These are phyloP conservation scores for Mycena sp. DNA, from an alignment of 1,284 basidiomycete genomes.

Conservation along the genomic window DNA sequence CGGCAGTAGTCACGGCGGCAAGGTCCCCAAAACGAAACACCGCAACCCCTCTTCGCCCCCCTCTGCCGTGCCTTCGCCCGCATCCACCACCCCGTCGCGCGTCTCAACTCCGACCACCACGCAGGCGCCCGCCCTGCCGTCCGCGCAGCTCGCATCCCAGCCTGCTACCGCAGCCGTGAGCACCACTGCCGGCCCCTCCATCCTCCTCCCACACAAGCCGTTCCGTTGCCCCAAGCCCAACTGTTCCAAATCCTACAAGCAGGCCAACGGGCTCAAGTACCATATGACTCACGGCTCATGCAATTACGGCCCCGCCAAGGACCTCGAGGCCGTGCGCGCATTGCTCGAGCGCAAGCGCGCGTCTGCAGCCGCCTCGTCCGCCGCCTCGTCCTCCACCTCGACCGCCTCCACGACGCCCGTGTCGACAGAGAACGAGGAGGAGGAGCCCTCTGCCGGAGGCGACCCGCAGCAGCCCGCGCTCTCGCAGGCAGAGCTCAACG, in stretches of 20 bases:
- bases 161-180: background rate
- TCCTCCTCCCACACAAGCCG: constrained; percentile 69
- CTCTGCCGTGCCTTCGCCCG: background rate
- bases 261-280: constrained; percentile 92
- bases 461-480: constrained; percentile 10
- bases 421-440: constrained; percentile 35
- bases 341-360: constrained; percentile 69
- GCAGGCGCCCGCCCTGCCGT: background rate
- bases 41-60: constrained; percentile 2
- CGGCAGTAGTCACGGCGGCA: background rate
- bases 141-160: background rate
- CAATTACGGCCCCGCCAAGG: constrained; percentile 88
- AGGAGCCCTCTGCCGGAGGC: constrained; percentile 45
- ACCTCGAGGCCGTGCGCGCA: constrained; percentile 76
- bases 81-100: constrained; percentile 17
- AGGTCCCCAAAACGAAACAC: background rate
- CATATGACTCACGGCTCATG: constrained; percentile 96
- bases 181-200: background rate
- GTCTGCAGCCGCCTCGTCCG: constrained; percentile 41
- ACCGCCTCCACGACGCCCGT: constrained; percentile 22
- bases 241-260: constrained; percentile 99
- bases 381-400: too few species aligned
- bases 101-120: background rate
- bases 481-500: constrained; percentile 68
- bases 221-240: constrained; percentile 97